Base-by-base conservation (phyloP, 2,329 filamentous ascomycete species). In the Emydomyces testavorans region DNA sequence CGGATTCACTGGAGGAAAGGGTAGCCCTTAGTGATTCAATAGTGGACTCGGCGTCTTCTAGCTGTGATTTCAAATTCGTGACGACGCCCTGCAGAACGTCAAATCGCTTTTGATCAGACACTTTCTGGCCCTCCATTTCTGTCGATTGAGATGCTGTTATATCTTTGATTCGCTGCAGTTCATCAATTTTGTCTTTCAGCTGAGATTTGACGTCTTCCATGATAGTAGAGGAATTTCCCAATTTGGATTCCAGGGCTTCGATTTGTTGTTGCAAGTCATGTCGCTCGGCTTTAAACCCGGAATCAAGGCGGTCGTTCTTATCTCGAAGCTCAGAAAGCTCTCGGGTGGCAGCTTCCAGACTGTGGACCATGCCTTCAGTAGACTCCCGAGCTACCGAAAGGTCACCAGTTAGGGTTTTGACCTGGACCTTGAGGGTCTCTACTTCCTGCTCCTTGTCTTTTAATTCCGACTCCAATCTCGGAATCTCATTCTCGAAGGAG, bases 401-500 rank as follows among this genome's bases (percentile, higher is more conserved):
- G 56, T 93, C 84, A 2, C 76, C 71, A 63, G 82, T 80, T 18
- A 94, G 69, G 1, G 69, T 73, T 16, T 76, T 72, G 23, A 93
- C 78, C 56, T 92, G 79, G 2, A 71, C 66, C 55, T 82, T 81
- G 11, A 96, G 76, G 38, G 73, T 75, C 45, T 79, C 76, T 31
- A 92, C 79, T 63, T 90, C 81, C 35, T 78, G 76, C 8, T 81
- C 71, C 58, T 83, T 85, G 49, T 80, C 76, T 44, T 80, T 74
- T 2, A 92, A 64, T 55, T 92, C 83, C 1, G 77, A 74, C 58
- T 93, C 83, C n/a, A 94, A 68, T 46, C 85, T 79, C 2, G 85
- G 84, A 11, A 93, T 73, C 65, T 96, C 90, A 43, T 83, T 82
- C 50, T 96, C 89, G 57, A 88, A 93, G 0, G 88, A 94, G 66